Percentiles rank a stretch among this genome's conserved stretches.
These are phyloP conservation scores for Capsella bursapastoris DNA, from an alignment of 345 rosid species.

Conservation along the genomic window DNA sequence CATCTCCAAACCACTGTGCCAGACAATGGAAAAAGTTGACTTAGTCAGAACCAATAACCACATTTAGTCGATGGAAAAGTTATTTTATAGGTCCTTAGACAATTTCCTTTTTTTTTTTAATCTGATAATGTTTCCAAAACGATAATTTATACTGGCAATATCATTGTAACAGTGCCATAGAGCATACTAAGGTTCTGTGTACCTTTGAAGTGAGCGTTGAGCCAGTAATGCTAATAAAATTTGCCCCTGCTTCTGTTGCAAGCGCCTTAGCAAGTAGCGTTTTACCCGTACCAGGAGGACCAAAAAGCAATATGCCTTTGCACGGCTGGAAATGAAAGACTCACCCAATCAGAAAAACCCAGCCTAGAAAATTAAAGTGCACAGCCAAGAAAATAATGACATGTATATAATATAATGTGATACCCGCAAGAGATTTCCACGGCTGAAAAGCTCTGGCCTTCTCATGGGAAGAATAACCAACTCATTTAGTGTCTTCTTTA, in stretches of 20 bases:
- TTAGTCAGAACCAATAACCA: constrained; percentile 29
- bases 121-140: constrained; percentile 2
- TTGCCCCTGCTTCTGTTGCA: constrained; percentile 98
- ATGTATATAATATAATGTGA: constrained; percentile 12
- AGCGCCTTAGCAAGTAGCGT: constrained; percentile 96
- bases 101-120: neutral
- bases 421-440: constrained; percentile 92
- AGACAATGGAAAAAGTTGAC: constrained; percentile 23
- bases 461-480: constrained; percentile 99
- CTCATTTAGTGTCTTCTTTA: constrained; percentile 89
- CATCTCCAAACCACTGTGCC: constrained; percentile 98
- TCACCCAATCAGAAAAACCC: neutral
- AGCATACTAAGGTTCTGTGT: constrained; percentile 26
- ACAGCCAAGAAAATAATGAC: constrained; percentile 3
- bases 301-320: constrained; percentile 96
- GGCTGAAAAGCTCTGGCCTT: constrained; percentile 92
- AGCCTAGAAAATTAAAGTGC: constrained; percentile 21
- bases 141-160: neutral
- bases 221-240: constrained; percentile 97
- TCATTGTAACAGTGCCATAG: neutral
- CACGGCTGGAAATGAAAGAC: constrained; percentile 69
- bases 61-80: neutral
- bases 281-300: constrained; percentile 99
- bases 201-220: constrained; percentile 98
- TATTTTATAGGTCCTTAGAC: neutral